Conservation (phyloP, 2,329 filamentous ascomycete genomes). For the Diaporthe amygdali region DNA sequence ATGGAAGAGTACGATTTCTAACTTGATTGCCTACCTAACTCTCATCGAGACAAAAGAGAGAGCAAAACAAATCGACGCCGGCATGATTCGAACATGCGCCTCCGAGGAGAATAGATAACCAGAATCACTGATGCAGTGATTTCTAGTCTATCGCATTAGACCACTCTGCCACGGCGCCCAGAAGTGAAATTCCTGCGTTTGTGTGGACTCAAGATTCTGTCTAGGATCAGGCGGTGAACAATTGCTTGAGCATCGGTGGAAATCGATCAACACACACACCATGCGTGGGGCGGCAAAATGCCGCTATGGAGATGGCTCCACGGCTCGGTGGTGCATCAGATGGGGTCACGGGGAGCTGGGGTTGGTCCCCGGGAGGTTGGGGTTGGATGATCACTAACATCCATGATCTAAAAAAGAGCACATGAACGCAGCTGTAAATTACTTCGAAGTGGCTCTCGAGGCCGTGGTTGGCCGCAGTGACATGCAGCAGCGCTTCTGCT, state of each 20-base stretch:
- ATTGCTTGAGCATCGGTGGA: not conserved
- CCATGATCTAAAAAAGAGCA: too few species aligned
- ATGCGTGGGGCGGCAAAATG: not conserved
- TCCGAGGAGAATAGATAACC: constrained; percentile 12
- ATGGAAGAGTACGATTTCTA: too few species aligned
- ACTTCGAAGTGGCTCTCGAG: too few species aligned
- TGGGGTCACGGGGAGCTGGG: not conserved
- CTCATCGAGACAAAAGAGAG: too few species aligned
- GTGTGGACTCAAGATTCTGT: not conserved
- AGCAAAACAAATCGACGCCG: not conserved
- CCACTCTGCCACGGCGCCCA: constrained; percentile 9
- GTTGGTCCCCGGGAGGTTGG: not conserved
- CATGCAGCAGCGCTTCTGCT: too few species aligned
- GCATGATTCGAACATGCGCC: constrained; percentile 17
- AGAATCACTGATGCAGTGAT: not conserved
- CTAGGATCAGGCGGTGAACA: not conserved
- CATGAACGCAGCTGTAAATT: not conserved
- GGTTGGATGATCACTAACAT: too few species aligned
- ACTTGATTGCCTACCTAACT: too few species aligned
- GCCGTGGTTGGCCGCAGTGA: too few species aligned
- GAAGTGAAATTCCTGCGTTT: not conserved
- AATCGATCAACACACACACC: not conserved
- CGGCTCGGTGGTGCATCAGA: not conserved
- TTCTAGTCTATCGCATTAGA: constrained; percentile 17
- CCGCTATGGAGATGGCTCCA: not conserved